Evolutionary conservation across 345 rosid genomes (phyloP).

Genomic region (Syzygium oleosum): DNA sequence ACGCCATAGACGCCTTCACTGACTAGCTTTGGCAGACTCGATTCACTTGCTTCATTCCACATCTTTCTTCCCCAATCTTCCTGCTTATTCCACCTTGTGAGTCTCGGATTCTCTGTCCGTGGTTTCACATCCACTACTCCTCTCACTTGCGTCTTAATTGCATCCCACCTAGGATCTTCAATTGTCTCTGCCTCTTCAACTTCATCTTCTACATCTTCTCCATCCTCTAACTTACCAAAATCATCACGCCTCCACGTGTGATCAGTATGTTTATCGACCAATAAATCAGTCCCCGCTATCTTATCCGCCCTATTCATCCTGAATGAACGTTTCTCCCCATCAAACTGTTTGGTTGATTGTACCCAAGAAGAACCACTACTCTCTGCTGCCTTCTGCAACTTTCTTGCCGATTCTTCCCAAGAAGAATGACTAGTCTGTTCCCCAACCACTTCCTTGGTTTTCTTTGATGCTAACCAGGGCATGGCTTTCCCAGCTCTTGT

Average conservation of each 20-base stretch:
- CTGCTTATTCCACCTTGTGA: conserved; percentile 65
- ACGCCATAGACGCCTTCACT: conserved; percentile 98
- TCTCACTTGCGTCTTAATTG: conserved; percentile 34
- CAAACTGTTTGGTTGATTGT: not conserved
- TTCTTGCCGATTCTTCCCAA: conserved; percentile 34
- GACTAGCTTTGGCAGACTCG: conserved; percentile 59
- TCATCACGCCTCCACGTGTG: conserved; percentile 3
- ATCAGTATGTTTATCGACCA: not conserved
- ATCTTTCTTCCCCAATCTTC: conserved; percentile 69
- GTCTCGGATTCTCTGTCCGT: conserved; percentile 37
- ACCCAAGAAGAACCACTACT: not conserved
- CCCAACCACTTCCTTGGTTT: conserved; percentile 6
- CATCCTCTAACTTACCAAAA: conserved; percentile 1
- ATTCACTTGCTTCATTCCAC: conserved; percentile 70
- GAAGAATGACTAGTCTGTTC: conserved; percentile 16
- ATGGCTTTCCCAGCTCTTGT: conserved; percentile 27
- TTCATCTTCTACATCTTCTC: conserved; percentile 17
- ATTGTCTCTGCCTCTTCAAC: conserved; percentile 29
- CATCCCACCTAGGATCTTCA: conserved; percentile 58
- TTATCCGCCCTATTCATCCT: conserved; percentile 9
- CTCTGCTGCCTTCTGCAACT: not conserved
- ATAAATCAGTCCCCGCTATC: not conserved
- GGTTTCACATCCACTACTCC: conserved; percentile 19
- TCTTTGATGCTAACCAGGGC: conserved; percentile 38
- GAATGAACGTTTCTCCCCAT: not conserved